Evolutionary conservation across 176 grass and related monocot genomes (phyloP).

Genomic region (Oryza officinalis): DNA sequence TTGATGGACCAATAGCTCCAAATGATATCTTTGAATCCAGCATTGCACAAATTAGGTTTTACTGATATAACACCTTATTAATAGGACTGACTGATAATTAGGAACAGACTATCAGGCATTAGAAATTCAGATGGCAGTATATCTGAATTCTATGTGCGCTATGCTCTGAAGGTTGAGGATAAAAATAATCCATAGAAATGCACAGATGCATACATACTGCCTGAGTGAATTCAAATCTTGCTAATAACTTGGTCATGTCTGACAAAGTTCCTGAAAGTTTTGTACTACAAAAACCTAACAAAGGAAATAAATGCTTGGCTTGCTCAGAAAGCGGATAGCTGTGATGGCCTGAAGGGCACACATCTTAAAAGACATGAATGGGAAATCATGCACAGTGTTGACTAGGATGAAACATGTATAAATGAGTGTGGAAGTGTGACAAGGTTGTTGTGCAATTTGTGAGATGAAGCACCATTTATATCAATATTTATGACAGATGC

Average conservation of each 20-base stretch:
- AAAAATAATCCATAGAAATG: constrained; percentile 8
- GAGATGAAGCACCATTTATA: background rate
- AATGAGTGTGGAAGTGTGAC: background rate
- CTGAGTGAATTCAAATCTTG: constrained; percentile 18
- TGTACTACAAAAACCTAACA: background rate
- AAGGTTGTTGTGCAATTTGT: background rate
- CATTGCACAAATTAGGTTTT: constrained; percentile 9
- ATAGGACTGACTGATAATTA: background rate
- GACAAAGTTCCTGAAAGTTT: background rate
- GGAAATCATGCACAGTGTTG: background rate
- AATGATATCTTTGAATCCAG: background rate
- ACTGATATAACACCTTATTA: background rate
- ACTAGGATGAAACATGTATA: background rate
- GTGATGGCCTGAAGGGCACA: background rate
- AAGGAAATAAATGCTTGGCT: background rate
- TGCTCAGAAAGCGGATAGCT: background rate
- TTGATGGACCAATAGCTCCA: background rate
- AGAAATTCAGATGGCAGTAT: background rate
- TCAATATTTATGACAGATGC: background rate
- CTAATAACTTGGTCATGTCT: background rate
- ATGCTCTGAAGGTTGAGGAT: background rate
- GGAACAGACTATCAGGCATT: constrained; percentile 9
- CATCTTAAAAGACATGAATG: background rate
- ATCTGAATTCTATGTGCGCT: constrained; percentile 14
- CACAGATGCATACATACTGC: background rate